These are phyloP conservation scores for Phallus indusiatus DNA, from an alignment of 768 basidiomycete species.

Conservation along the genomic window DNA sequence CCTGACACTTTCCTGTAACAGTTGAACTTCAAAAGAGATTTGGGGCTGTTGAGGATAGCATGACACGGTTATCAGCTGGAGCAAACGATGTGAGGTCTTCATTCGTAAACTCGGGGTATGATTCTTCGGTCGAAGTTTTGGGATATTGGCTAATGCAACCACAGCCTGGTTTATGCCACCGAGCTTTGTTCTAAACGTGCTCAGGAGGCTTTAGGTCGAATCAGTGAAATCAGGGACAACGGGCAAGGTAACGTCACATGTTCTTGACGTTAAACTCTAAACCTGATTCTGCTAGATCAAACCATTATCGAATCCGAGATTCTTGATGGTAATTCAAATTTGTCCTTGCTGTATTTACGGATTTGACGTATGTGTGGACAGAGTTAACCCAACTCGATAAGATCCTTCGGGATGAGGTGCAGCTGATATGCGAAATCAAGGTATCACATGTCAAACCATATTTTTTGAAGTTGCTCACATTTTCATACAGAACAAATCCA, in stretches of 20 bases:
- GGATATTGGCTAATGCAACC: neutral
- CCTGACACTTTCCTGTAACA: slow-evolving; percentile 18
- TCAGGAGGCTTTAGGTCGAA: slow-evolving; percentile 49
- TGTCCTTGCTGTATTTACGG: neutral
- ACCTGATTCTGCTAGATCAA: slow-evolving; percentile 2
- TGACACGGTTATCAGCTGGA: slow-evolving; percentile 45
- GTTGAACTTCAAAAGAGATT: slow-evolving; percentile 53
- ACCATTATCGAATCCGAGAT: slow-evolving; percentile 3
- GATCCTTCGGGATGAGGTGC: slow-evolving; percentile 52
- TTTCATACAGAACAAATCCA: slow-evolving; percentile 54
- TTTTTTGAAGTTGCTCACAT: slow-evolving; percentile 8
- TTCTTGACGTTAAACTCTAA: neutral
- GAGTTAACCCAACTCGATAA: slow-evolving; percentile 58
- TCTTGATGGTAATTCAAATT: neutral
- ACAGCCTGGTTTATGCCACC: slow-evolving; percentile 52
- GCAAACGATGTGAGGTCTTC: slow-evolving; percentile 48
- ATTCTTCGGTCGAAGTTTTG: neutral
- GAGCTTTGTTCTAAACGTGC: slow-evolving; percentile 46
- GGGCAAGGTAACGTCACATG: slow-evolving; percentile 36
- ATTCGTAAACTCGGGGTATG: slow-evolving; percentile 39
- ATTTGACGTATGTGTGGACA: slow-evolving; percentile 18
- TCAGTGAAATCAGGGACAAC: slow-evolving; percentile 38
- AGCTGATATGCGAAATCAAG: slow-evolving; percentile 40
- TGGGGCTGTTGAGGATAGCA: slow-evolving; percentile 41
- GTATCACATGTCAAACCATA: slow-evolving; percentile 11